These are phyloP conservation scores for Acer yangbiense DNA, from an alignment of 345 rosid species.

Conservation along the genomic window DNA sequence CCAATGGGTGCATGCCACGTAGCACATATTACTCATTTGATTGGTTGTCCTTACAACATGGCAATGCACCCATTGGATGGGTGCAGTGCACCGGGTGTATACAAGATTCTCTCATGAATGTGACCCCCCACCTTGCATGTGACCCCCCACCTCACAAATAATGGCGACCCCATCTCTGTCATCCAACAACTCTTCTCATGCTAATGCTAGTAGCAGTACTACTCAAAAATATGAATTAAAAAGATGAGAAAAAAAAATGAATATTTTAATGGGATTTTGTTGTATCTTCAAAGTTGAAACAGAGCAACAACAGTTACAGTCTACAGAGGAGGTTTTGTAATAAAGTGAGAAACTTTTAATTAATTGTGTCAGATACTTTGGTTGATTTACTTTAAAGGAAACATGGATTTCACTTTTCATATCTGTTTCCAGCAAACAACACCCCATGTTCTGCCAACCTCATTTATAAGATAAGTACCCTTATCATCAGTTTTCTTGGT, in stretches of 20 bases:
- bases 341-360: not conserved
- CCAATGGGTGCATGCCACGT: too few species aligned
- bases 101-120: too few species aligned
- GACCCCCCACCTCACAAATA: conserved; percentile 45
- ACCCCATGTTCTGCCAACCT: conserved; percentile 54
- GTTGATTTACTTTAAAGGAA: conserved; percentile 3
- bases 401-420: too few species aligned
- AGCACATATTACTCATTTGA: too few species aligned
- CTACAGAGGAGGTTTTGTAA: too few species aligned
- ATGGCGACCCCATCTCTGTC: conserved; percentile 25
- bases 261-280: too few species aligned
- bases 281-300: not conserved
- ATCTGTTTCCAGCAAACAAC: not conserved
- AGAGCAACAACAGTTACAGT: not conserved
- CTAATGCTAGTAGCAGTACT: too few species aligned
- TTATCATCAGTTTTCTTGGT: conserved; percentile 24
- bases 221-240: too few species aligned
- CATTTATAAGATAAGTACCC: conserved; percentile 32
- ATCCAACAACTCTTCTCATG: not conserved
- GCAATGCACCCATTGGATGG: too few species aligned
- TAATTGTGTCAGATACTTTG: conserved; percentile 30
- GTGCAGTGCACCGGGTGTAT: too few species aligned
- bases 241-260: too few species aligned
- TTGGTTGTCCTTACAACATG: too few species aligned
- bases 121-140: conserved; percentile 36